These are phyloP conservation scores for Solanum bulbocastanum DNA, from an alignment of 257 asterid species.

Conservation along the genomic window DNA sequence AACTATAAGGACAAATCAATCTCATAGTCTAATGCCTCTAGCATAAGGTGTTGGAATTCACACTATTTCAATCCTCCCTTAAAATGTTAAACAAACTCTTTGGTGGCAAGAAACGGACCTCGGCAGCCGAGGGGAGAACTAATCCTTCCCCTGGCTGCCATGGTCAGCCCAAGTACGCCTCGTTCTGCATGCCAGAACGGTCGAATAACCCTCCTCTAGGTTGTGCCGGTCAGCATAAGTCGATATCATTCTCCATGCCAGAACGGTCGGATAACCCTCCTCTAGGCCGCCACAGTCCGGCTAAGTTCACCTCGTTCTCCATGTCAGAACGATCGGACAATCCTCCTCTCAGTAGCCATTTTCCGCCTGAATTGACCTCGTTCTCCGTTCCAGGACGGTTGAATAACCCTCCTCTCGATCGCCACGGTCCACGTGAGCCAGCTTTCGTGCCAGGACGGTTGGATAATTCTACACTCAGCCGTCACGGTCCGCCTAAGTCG, in stretches of 20 bases:
- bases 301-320: not conserved
- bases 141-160: not conserved
- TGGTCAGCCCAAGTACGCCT: not conserved
- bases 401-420: not conserved
- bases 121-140: not conserved
- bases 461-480: not conserved
- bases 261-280: not conserved
- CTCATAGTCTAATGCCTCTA: not conserved
- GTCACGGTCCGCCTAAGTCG: not conserved
- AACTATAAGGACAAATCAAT: not conserved
- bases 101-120: slow-evolving; percentile 10
- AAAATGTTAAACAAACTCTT: slow-evolving; percentile 33
- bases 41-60: not conserved
- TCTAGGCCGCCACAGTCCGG: not conserved
- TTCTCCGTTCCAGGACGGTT: not conserved
- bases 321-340: not conserved
- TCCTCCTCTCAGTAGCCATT: not conserved
- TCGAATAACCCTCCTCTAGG: not conserved
- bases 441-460: not conserved
- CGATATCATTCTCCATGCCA: not conserved
- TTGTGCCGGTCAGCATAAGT: not conserved
- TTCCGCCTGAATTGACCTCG: not conserved
- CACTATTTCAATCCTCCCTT: not conserved
- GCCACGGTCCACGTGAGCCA: too few relatives aligned
- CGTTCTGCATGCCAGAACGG: not conserved